Evolutionary conservation across 371 early-diverging fungal genomes (phyloP).

Genomic region (Mucor velutinosus): DNA sequence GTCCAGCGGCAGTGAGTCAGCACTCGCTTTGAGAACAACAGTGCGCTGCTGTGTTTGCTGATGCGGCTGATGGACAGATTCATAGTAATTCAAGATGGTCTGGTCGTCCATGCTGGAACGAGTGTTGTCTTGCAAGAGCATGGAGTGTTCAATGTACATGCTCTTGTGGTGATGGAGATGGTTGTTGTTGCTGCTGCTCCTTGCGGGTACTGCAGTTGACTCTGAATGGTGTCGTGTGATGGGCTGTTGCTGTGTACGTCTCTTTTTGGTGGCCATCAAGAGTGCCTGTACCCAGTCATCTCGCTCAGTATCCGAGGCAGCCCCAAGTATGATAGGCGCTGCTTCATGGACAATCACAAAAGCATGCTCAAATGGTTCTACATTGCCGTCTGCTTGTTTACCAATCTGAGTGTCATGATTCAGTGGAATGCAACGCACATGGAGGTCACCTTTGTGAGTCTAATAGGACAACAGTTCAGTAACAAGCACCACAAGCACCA

Average conservation of each 20-base stretch:
- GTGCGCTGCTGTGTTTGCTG: not conserved
- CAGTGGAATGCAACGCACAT: not conserved
- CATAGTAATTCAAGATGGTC: not conserved
- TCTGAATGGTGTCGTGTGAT: not conserved
- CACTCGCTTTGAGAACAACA: not conserved
- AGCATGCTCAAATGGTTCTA: slow-evolving; percentile 64
- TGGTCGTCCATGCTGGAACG: slow-evolving; percentile 1
- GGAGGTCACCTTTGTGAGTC: not conserved
- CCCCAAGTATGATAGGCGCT: slow-evolving; percentile 68
- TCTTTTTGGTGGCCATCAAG: not conserved
- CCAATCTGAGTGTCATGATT: slow-evolving; percentile 6
- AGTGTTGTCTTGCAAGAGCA: not conserved
- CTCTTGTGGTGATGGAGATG: not conserved
- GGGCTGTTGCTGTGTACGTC: not conserved
- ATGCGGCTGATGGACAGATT: not conserved
- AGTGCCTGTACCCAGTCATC: slow-evolving; percentile 84
- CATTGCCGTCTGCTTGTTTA: slow-evolving; percentile 25
- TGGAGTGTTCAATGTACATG: not conserved
- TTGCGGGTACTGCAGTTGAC: not conserved
- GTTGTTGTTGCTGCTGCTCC: not conserved
- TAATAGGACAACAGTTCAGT: not conserved
- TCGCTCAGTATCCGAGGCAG: slow-evolving; percentile 82
- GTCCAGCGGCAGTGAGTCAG: slow-evolving; percentile 12
- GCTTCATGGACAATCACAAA: slow-evolving; percentile 69
- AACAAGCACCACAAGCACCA: not conserved